A percentile compares a stretch with the other conserved stretches of the same genome.
These are phyloP conservation scores for Plicaturopsis crispa DNA, from an alignment of 768 basidiomycete species.

Conservation along the genomic window DNA sequence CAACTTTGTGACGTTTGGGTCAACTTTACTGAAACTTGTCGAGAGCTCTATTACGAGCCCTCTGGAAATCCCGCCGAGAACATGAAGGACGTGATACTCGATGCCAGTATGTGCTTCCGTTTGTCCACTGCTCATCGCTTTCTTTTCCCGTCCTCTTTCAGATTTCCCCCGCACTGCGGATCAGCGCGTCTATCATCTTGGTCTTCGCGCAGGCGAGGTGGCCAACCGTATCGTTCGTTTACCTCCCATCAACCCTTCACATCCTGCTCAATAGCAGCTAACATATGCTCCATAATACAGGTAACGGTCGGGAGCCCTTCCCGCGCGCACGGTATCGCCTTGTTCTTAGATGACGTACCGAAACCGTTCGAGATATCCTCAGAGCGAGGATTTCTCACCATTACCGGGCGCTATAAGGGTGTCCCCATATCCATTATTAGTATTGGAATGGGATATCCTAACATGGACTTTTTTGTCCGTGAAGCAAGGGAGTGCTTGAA, in stretches of 20 bases:
- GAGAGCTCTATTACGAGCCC: too few relatives aligned
- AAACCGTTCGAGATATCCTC: constrained; percentile 56
- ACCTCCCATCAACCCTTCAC: background rate
- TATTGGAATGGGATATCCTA: constrained; percentile 80
- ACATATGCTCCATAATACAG: constrained; percentile 25
- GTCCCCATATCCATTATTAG: constrained; percentile 65
- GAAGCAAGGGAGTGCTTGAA: constrained; percentile 56
- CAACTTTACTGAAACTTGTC: too few relatives aligned
- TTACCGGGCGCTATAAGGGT: constrained; percentile 59
- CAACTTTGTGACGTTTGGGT: too few relatives aligned
- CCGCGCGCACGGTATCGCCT: constrained; percentile 54
- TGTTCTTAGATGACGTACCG: constrained; percentile 50
- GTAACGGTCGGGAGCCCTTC: constrained; percentile 70
- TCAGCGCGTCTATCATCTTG: constrained; percentile 74
- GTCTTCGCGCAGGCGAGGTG: constrained; percentile 67
- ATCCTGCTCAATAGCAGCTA: background rate
- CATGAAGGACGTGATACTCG: constrained; percentile 57
- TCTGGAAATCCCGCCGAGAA: too few relatives aligned
- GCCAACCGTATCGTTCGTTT: constrained; percentile 67
- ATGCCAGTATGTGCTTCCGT: constrained; percentile 50
- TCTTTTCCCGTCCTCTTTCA: constrained; percentile 23
- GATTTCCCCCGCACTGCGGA: constrained; percentile 75
- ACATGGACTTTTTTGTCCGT: constrained; percentile 81
- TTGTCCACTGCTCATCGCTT: background rate
- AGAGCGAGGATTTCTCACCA: constrained; percentile 70